phyloP scores from a whole-genome alignment of 768 basidiomycete genomes.

The Hypholoma sublateritium region DNA sequence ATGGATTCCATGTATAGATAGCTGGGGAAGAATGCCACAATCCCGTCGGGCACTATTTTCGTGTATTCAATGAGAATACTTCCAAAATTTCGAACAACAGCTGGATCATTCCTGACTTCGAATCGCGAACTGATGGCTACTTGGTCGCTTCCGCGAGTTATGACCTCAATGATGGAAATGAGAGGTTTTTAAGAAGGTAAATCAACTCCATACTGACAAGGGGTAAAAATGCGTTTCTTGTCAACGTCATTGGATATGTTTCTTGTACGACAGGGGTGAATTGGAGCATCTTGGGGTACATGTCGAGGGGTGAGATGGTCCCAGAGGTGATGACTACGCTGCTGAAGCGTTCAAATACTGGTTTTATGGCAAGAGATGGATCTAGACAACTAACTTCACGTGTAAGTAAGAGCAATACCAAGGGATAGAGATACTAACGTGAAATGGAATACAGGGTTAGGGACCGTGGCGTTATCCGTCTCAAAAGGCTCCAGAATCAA shows the following conservation, averaged over 20 bases:
- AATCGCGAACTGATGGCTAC: conserved; percentile 98
- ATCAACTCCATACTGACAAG: conserved; percentile 52
- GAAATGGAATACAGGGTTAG: conserved; percentile 98
- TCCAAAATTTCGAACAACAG: conserved; percentile 98
- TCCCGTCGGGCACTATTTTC: conserved; percentile 96
- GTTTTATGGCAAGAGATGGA: conserved; percentile 95
- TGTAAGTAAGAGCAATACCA: conserved; percentile 9
- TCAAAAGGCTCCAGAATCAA: conserved; percentile 98
- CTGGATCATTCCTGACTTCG: conserved; percentile 98
- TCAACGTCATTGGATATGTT: conserved; percentile 96
- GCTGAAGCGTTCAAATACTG: conserved; percentile 97
- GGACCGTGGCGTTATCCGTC: conserved; percentile 97
- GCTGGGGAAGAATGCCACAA: conserved; percentile 98
- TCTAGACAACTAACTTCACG: conserved; percentile 77
- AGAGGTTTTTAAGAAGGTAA: conserved; percentile 5
- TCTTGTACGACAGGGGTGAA: conserved; percentile 97
- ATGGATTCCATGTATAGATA: conserved; percentile 99
- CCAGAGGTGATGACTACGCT: conserved; percentile 99
- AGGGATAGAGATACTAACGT: conserved; percentile 48
- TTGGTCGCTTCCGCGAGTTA: conserved; percentile 97
- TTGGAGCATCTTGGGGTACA: conserved; percentile 99
- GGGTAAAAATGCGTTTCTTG: conserved; percentile 94
- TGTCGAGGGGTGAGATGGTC: conserved; percentile 96
- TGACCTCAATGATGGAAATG: conserved; percentile 57
- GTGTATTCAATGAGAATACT: conserved; percentile 98